Evolutionary conservation across 2,329 filamentous ascomycete species (phyloP).

Genomic region (Mycosphaerelloides madeirae): DNA sequence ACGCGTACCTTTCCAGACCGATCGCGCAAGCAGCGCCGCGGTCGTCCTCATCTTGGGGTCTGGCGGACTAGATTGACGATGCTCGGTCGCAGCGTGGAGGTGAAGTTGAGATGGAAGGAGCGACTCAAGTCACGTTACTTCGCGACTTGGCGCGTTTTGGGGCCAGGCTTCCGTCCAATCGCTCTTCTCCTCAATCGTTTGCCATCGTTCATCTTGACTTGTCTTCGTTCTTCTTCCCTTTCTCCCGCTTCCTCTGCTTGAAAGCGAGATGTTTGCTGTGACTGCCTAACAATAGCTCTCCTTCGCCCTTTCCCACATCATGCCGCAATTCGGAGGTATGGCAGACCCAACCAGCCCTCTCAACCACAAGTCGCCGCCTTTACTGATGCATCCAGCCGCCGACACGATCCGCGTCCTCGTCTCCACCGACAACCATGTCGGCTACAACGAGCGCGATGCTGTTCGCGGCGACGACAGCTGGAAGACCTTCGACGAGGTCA

Average conservation of each 20-base stretch:
- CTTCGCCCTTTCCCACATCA: slow-evolving; percentile 5
- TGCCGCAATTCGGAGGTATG: slow-evolving; percentile 17
- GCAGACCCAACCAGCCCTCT: background rate
- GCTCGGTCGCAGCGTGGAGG: background rate
- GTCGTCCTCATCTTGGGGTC: slow-evolving; percentile 27
- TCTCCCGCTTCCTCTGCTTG: background rate
- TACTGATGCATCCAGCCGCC: slow-evolving; percentile 42
- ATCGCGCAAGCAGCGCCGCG: slow-evolving; percentile 53
- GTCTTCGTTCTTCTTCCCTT: slow-evolving; percentile 2
- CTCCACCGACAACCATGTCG: slow-evolving; percentile 96
- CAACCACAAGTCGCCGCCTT: slow-evolving; percentile 1
- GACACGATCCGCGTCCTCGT: slow-evolving; percentile 94
- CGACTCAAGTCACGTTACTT: background rate
- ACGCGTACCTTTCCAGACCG: slow-evolving; percentile 76
- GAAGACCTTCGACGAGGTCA: slow-evolving; percentile 91
- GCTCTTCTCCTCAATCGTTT: background rate
- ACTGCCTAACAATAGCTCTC: background rate
- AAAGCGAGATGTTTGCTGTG: background rate
- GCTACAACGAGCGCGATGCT: slow-evolving; percentile 87
- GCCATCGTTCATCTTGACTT: background rate
- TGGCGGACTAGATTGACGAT: background rate
- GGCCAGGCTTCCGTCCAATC: slow-evolving; percentile 10
- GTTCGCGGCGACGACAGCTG: slow-evolving; percentile 97
- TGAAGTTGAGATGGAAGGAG: slow-evolving; percentile 8
- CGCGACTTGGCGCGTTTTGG: background rate